Base-by-base conservation (phyloP, 208 protist genomes). In the Trypanosoma scelopori region DNA sequence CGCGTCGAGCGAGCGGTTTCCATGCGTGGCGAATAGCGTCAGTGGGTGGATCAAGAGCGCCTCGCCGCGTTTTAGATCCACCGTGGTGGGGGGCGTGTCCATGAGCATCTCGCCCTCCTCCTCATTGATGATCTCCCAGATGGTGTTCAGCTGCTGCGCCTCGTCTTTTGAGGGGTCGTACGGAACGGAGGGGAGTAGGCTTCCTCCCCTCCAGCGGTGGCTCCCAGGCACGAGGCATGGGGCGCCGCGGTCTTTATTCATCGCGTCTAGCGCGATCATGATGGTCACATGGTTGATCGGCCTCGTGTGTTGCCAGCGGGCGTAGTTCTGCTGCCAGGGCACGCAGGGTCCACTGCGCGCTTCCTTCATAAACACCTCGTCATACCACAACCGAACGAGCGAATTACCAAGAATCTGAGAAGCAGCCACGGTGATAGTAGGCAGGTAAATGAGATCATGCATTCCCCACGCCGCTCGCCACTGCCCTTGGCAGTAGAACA, bases 401-500 rank as follows among this genome's bases (percentile, higher is more conserved):
- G 71, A 74, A 61, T 94, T 94, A 42, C 84, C 81, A 2, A 94
- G 73, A 59, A 85, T 72, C 65, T 94, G 89, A 27, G 80, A 94
- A 32, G 84, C 85, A 4, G 89, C 84, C 15, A 92, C 89, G 61
- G 85, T 91, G 18, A 94, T 69, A 13, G 73, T 85, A 5, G 89
- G 89, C 39, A 91, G 67, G 66, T 89, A 91, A 50, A 94, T 80
- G 32, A 94, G 77, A 53, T 94, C 89, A 63, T 94, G 89, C 85
- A 94, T 89, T 0, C 83, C 85, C 85, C 89, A 92, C 22, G 75
- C 59, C 47, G 84, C 81, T 4, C 89, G 71, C 86, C 89, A 94
- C 77, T 91, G 85, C 1, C 89, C 89, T 55, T 92, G 85, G 46
- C 89, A 91, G 63, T 82, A 91, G 69, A 94, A 94, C 1, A 94